These are phyloP conservation scores for Tylopilus vinaceipallidus DNA, from an alignment of 768 basidiomycete genomes.

Conservation along the genomic window DNA sequence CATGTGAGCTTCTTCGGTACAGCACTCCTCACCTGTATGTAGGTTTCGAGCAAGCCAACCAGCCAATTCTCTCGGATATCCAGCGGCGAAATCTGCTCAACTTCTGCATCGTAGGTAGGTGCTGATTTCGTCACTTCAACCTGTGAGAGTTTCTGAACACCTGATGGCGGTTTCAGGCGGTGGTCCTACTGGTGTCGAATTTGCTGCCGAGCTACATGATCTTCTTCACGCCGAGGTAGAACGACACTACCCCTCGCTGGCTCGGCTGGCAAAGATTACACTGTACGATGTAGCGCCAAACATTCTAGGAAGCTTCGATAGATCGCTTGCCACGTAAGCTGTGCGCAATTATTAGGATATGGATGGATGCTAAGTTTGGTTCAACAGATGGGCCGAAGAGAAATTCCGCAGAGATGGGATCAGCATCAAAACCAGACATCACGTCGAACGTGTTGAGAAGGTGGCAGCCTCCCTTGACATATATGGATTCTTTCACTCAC, in stretches of 20 bases:
- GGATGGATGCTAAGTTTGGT: not conserved
- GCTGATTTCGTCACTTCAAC: not conserved
- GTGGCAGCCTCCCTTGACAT: slow-evolving; percentile 32
- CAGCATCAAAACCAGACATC: slow-evolving; percentile 64
- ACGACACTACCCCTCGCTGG: slow-evolving; percentile 60
- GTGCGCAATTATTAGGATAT: slow-evolving; percentile 10
- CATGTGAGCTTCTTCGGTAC: not conserved
- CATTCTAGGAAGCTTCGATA: slow-evolving; percentile 76
- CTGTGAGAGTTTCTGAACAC: slow-evolving; percentile 6
- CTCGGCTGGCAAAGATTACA: slow-evolving; percentile 65
- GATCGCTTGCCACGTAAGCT: slow-evolving; percentile 53
- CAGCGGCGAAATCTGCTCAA: slow-evolving; percentile 76
- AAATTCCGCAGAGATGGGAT: slow-evolving; percentile 77
- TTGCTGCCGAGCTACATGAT: slow-evolving; percentile 80
- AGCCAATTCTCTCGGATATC: slow-evolving; percentile 71
- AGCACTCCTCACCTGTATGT: not conserved
- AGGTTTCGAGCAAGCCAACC: slow-evolving; percentile 86
- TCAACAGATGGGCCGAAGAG: slow-evolving; percentile 59
- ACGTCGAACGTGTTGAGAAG: slow-evolving; percentile 67
- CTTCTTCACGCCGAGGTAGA: slow-evolving; percentile 65
- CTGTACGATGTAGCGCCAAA: slow-evolving; percentile 79
- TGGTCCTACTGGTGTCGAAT: slow-evolving; percentile 79
- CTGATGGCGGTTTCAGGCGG: slow-evolving; percentile 44
- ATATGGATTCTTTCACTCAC: slow-evolving; percentile 11
- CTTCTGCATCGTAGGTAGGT: slow-evolving; percentile 82